These are phyloP conservation scores for Cylindrodendrum hubeiense DNA, from an alignment of 2,329 filamentous ascomycete species.

Conservation along the genomic window DNA sequence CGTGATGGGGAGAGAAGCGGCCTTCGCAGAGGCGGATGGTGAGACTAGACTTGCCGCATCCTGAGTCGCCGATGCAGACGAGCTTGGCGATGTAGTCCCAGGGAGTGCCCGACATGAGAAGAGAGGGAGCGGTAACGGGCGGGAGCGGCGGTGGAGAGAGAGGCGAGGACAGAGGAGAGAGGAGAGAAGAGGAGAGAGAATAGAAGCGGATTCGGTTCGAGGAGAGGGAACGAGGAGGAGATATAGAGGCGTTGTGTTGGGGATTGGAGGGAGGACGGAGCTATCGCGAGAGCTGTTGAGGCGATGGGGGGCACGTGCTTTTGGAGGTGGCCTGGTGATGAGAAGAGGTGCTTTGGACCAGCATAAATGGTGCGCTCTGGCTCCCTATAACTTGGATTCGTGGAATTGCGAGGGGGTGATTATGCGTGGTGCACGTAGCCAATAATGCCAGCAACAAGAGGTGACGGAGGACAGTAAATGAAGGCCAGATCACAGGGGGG, in stretches of 20 bases:
- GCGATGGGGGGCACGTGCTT: constrained; percentile 25
- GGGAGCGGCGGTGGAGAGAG: constrained; percentile 17
- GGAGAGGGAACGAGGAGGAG: background rate
- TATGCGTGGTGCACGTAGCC: constrained; percentile 10
- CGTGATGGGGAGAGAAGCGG: constrained; percentile 92
- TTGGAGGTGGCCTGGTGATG: constrained; percentile 12
- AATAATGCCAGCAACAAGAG: background rate
- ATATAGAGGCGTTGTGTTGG: background rate
- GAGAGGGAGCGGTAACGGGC: constrained; percentile 11
- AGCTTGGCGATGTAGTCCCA: constrained; percentile 99
- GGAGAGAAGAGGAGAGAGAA: background rate
- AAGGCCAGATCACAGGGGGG: constrained; percentile 8
- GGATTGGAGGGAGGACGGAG: constrained; percentile 8
- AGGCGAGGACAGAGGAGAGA: background rate
- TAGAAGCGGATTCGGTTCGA: background rate
- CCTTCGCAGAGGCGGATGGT: constrained; percentile 97
- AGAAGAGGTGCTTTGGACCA: background rate
- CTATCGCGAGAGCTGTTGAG: constrained; percentile 10
- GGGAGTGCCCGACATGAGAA: constrained; percentile 72
- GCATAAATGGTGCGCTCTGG: constrained; percentile 11
- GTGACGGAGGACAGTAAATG: constrained; percentile 7
- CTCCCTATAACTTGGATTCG: background rate
- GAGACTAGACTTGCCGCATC: constrained; percentile 93
- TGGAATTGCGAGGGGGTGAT: background rate
- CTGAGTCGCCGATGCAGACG: constrained; percentile 96